These are phyloP conservation scores for Berberis thunbergii DNA, from an alignment of 164 flowering plant genomes.

Conservation along the genomic window DNA sequence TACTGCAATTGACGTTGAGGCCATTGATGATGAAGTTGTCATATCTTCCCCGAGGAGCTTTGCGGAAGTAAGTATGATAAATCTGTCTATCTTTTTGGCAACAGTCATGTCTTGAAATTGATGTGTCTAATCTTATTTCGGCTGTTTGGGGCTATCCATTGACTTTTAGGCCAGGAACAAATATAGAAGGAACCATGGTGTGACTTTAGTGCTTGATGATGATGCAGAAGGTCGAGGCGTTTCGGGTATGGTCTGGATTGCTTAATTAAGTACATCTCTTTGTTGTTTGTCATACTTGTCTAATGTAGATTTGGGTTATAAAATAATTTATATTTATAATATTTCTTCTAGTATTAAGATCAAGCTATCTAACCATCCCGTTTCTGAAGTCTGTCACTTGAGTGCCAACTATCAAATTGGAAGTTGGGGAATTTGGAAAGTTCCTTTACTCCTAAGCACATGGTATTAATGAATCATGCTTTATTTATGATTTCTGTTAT, in stretches of 20 bases:
- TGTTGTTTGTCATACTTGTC: no score
- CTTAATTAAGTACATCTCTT: no score
- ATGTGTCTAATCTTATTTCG: neutral
- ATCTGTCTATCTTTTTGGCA: neutral
- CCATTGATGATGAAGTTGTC: conserved; percentile 60
- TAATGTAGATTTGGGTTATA: no score
- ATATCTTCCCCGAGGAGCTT: conserved; percentile 48
- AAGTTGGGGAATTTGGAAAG: no score
- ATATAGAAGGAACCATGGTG: conserved; percentile 35
- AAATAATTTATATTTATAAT: no score
- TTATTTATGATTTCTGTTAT: no score
- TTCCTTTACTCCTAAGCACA: no score
- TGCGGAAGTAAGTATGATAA: conserved; percentile 35
- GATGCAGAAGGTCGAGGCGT: conserved; percentile 16
- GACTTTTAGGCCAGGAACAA: conserved; percentile 51
- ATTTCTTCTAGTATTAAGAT: no score
- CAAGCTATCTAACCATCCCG: no score
- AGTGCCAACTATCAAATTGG: no score
- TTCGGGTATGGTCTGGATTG: conserved; percentile 6
- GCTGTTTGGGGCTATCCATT: neutral
- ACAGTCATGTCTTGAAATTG: neutral
- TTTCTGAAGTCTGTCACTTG: no score
- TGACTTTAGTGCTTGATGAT: conserved; percentile 35
- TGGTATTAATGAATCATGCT: no score
- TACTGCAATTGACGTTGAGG: conserved; percentile 44